Base-by-base conservation (phyloP, 2,329 filamentous ascomycete genomes). In the Nectriaceae sp. region DNA sequence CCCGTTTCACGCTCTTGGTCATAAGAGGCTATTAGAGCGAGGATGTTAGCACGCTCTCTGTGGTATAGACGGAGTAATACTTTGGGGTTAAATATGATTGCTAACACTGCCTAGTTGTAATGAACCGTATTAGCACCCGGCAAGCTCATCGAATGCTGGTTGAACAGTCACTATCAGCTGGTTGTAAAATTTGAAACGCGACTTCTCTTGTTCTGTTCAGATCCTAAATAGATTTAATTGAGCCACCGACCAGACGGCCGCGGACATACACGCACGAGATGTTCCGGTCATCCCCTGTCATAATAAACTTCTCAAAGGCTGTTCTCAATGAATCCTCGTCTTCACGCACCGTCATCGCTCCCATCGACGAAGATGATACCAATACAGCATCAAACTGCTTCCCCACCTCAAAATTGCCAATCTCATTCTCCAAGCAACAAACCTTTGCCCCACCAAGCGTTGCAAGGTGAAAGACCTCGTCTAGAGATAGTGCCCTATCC, bases 251-350 rank as follows among this genome's bases (percentile, higher is more conserved):
- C 10, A 31, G 26, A 31, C 68, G 63, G 2, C 82, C 82, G 5
- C 65, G 59, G 0, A 85, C 78, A 64, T 72, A 85, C 0, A 85
- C 83, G 18, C 71, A 61, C 0, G 62, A 59, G 43, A 85, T 81
- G 54, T 85, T 85, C 4, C 83, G 70, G 59, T 87, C 83, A 60
- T 86, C 83, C 0, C 80, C 83, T 2, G 82, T 85, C 80, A 85
- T 84, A 22, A 86, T 56, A 50, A 83, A 86, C 68, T 85, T 86
- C 46, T 85, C 80, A 49, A 85, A 79, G 16, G 83, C 67, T 0
- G 67, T 75, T 40, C 64, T 60, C 1, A 68, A 35, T 0, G 65
- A 66, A 42, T 85, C 82, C 0, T 65, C 67, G 0, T 78, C 74
- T 52, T 84, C 77, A 1, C 79, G 57, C 11, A 78, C 75, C 0